Conservation (phyloP, 257 asterid species). For the Solanum appendiculatum region DNA sequence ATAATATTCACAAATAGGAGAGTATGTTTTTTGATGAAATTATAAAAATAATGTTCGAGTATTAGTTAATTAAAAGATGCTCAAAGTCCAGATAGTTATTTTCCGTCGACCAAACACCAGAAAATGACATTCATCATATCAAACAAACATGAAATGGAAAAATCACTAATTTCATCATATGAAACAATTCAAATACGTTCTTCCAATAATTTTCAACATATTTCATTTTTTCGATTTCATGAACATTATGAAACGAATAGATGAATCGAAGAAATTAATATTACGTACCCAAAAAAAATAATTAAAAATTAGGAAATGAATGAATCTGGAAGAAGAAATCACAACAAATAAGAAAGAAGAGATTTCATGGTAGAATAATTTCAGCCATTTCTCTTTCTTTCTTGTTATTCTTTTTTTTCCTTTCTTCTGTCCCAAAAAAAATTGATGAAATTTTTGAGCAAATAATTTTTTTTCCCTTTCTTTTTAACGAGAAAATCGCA, state of each 20-base stretch:
- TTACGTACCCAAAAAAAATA: neutral
- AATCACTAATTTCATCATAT: neutral
- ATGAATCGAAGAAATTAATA: neutral
- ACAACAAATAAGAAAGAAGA: neutral
- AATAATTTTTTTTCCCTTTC: conserved; percentile 14
- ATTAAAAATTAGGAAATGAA: neutral
- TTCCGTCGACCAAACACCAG: neutral
- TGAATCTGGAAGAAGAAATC: neutral
- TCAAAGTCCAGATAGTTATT: neutral
- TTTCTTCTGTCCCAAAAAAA: neutral
- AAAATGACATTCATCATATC: neutral
- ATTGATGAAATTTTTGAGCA: neutral
- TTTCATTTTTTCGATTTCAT: neutral
- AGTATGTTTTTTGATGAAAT: neutral
- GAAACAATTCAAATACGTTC: neutral
- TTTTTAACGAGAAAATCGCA: conserved; percentile 25
- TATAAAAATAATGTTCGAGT: neutral
- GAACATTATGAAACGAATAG: neutral
- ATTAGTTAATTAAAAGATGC: too few species aligned
- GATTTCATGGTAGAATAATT: neutral
- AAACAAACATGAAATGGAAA: neutral
- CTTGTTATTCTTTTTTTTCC: neutral
- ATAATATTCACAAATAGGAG: neutral
- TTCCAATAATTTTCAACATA: neutral
- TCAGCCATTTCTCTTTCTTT: neutral